phyloP scores from a whole-genome alignment of 345 rosid species.

The Eucalyptus paniculata region DNA sequence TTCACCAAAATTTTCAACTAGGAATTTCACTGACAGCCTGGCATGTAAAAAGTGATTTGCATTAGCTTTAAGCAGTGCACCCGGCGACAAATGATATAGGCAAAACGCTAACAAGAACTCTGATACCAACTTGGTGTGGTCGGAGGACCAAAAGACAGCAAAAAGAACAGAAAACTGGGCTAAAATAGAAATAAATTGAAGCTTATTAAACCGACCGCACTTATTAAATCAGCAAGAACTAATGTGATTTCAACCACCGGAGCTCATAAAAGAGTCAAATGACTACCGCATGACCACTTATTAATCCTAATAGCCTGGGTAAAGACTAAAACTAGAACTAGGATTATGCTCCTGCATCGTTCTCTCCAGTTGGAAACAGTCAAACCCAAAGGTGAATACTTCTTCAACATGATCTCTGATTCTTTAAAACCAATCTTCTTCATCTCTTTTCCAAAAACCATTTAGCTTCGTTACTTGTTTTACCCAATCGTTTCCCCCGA shows the following conservation, averaged over 20 bases:
- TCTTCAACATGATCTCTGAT: not conserved
- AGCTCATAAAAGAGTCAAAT: not conserved
- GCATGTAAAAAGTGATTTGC: not conserved
- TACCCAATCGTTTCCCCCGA: not conserved
- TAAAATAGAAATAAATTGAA: not conserved
- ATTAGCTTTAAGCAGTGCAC: not conserved
- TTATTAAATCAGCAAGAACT: not conserved
- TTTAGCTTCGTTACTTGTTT: no score
- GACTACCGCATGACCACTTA: not conserved
- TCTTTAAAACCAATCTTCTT: no score
- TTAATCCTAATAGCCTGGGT: not conserved
- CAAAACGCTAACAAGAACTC: not conserved
- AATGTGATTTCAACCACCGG: not conserved
- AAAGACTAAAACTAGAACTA: not conserved
- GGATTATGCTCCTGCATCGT: not conserved
- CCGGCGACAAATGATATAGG: not conserved
- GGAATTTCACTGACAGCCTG: not conserved
- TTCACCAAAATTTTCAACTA: not conserved
- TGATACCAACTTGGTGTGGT: not conserved
- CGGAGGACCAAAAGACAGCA: not conserved
- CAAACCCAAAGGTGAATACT: not conserved
- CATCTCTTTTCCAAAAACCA: no score
- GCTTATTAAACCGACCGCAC: not conserved
- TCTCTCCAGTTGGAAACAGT: not conserved
- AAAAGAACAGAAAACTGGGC: not conserved